Evolutionary conservation across 208 protist genomes (phyloP).

Genomic region (Crithidia fasciculata): DNA sequence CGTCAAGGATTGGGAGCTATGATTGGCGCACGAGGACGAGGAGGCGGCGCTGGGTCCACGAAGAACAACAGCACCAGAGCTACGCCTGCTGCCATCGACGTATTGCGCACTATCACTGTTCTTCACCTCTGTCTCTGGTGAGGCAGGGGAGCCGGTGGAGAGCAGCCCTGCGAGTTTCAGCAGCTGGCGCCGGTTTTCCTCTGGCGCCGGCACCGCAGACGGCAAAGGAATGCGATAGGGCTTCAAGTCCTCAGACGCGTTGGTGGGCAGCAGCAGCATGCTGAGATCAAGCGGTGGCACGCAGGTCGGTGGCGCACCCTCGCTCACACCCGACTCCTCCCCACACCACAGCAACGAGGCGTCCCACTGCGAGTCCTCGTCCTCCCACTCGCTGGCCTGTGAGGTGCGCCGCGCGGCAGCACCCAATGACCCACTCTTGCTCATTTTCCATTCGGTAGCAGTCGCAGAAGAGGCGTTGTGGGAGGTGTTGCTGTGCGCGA

Average conservation of each 20-base stretch:
- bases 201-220: constrained; percentile 21
- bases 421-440: neutral
- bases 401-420: neutral
- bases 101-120: too few species aligned
- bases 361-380: constrained; percentile 20
- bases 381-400: constrained; percentile 1
- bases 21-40: neutral
- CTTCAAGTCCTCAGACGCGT: constrained; percentile 12
- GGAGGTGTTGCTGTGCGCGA: neutral
- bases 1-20: neutral
- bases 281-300: constrained; percentile 31
- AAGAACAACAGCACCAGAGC: neutral
- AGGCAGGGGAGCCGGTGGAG: neutral
- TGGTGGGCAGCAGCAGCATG: constrained; percentile 15
- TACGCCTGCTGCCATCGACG: neutral
- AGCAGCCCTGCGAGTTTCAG: constrained; percentile 7
- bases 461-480: too few species aligned
- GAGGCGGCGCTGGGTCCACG: neutral
- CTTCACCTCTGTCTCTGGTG: neutral
- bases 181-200: constrained; percentile 1
- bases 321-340: neutral
- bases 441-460: neutral
- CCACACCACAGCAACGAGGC: constrained; percentile 19
- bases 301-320: neutral
- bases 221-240: constrained; percentile 31